Evolutionary conservation across 495 filamentous ascomycete species (phyloP), one percentile per base, ranked within the genome.

Genomic region (Entonaema liquescens): DNA sequence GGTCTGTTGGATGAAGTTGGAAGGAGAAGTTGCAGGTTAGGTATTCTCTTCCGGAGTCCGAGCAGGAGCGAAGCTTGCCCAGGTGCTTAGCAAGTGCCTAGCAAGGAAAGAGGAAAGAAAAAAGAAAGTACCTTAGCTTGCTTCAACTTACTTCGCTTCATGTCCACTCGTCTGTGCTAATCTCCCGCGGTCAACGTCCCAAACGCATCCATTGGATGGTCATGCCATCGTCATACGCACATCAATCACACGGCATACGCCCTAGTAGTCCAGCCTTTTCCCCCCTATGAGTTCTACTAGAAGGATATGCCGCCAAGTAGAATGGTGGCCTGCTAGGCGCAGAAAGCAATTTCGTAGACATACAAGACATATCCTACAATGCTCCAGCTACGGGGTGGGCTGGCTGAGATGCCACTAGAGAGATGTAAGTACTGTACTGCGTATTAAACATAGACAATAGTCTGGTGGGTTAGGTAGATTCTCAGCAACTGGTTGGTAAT

Each of bases 221-320:
- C 44, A 65, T 70, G 50, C 65, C 62, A 68, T 71, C 68, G 68
- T 74, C 64, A 72, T 71, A 50, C 68, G 44, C 64, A 47, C 72
- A 70, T 69, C 71, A 68, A 72, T 72, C 70, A 72, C 70, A 72
- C 65, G 67, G 70, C 70, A 68, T 72, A 35, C 49, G 59, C 60
- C 60, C 70, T 47, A 62, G 65, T 15, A 59, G 35, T 33, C 64
- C 31, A 60, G 56, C 55, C 42, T 50, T 65, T 62, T 28, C 52
- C 50, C 49, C n/a, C n/a, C n/a, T n/a, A 33, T 35, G 54, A 57
- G 56, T n/a, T 26, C 55, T 54, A 11, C 52, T 55, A 42, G 60
- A 44, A 49, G 65, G 29, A 57, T 54, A 23, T 68, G 38, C 42
- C 21, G 54, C 67, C 56, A 70, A 49, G 59, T 42, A 65, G n/a